Percentiles rank a stretch among this genome's conserved stretches.
Evolutionary conservation across 371 early-diverging fungal genomes (phyloP).

Genomic region (Saksenaea vasiformis): DNA sequence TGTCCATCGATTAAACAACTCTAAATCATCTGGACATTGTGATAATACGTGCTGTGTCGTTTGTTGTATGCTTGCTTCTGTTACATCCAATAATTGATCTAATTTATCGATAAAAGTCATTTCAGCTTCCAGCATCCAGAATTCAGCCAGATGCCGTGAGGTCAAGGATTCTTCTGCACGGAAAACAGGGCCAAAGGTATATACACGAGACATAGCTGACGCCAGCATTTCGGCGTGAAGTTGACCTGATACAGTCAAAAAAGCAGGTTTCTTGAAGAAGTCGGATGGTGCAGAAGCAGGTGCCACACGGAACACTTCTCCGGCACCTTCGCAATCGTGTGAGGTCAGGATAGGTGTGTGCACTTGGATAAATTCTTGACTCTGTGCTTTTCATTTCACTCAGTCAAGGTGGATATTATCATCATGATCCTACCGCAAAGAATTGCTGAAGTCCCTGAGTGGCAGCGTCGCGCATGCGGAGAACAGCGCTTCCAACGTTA

Average conservation of each 20-base stretch:
- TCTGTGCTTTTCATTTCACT: constrained; percentile 22
- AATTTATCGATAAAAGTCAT: constrained; percentile 69
- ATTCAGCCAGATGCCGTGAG: constrained; percentile 89
- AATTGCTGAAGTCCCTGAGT: constrained; percentile 71
- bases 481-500: constrained; percentile 72
- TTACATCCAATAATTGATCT: constrained; percentile 56
- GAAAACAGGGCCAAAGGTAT: constrained; percentile 86
- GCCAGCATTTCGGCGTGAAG: constrained; percentile 86
- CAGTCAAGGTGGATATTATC: not conserved
- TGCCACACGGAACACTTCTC: constrained; percentile 77
- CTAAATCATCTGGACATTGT: constrained; percentile 54
- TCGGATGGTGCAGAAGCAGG: constrained; percentile 38
- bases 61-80: constrained; percentile 56
- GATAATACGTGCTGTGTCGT: constrained; percentile 55
- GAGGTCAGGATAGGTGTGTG: constrained; percentile 87
- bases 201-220: constrained; percentile 78
- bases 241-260: constrained; percentile 89
- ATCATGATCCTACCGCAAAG: constrained; percentile 57
- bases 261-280: constrained; percentile 79
- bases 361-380: constrained; percentile 75
- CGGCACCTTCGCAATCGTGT: constrained; percentile 94
- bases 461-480: constrained; percentile 70
- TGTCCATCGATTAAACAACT: constrained; percentile 54
- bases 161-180: constrained; percentile 87
- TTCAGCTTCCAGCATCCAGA: constrained; percentile 96